These are phyloP conservation scores for Pholiota molesta DNA, from an alignment of 768 basidiomycete genomes.

Conservation along the genomic window DNA sequence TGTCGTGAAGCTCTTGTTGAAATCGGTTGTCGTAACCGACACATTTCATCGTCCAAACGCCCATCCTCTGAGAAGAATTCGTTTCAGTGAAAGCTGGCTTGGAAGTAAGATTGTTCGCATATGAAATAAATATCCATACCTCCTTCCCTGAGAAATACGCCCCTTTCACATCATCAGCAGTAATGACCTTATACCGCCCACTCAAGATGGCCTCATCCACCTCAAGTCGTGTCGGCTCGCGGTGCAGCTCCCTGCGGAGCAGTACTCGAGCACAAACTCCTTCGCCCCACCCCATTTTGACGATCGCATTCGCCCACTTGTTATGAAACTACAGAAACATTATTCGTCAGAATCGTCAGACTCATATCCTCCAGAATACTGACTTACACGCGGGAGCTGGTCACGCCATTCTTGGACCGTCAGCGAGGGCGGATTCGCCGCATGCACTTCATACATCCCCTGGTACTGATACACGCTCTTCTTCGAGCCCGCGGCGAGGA, in stretches of 20 bases:
- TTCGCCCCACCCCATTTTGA: conserved; percentile 30
- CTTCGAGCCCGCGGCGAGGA: not conserved
- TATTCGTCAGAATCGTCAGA: not conserved
- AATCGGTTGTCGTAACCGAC: conserved; percentile 41
- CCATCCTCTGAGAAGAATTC: conserved; percentile 27
- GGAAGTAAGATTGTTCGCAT: not conserved
- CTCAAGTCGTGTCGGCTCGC: conserved; percentile 30
- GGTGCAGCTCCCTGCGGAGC: conserved; percentile 25
- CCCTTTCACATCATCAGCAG: conserved; percentile 26
- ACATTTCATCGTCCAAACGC: conserved; percentile 43
- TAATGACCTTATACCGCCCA: conserved; percentile 18
- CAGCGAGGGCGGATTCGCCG: conserved; percentile 16
- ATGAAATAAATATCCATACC: conserved; percentile 22
- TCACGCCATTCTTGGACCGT: conserved; percentile 29
- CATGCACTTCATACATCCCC: conserved; percentile 28
- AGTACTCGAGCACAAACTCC: conserved; percentile 28
- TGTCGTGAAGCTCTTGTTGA: conserved; percentile 33
- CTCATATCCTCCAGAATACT: not conserved
- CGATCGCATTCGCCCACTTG: conserved; percentile 32
- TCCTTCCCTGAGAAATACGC: conserved; percentile 34
- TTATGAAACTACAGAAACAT: conserved; percentile 24
- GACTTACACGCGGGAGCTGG: conserved; percentile 14
- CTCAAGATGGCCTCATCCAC: conserved; percentile 11
- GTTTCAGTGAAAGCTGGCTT: too few relatives aligned
- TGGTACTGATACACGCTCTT: conserved; percentile 30